Evolutionary conservation across 2,329 filamentous ascomycete species (phyloP), one percentile per base, ranked within the genome.

Genomic region (Fusarium chaquense): DNA sequence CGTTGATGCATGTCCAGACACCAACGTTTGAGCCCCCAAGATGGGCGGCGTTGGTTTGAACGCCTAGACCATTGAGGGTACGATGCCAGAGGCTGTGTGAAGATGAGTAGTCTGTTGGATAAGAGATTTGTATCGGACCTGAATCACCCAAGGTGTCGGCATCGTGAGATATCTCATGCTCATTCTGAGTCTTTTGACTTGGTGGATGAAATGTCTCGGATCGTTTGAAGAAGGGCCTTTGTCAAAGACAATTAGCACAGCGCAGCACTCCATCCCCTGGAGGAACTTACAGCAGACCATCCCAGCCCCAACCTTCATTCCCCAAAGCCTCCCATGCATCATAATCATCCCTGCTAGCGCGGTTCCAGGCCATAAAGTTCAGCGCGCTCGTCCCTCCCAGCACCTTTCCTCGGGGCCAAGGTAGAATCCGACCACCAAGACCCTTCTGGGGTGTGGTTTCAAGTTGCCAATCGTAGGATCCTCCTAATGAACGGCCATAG

Each of bases 321-420:
- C 88, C 88, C 12, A 90, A 76, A 32, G 80, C 76, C 47, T 83
- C 84, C 88, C 88, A 90, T 0, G 81, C 82, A 75, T 90, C 84
- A 46, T 86, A 85, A 45, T 88, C 85, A 36, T 80, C 79, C 36
- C 73, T 77, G 50, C 78, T 81, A 9, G 81, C 84, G 33, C 84
- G 81, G 55, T 82, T 82, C 80, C 82, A 83, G 49, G 87, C 84
- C 84, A 89, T 86, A 66, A 85, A 86, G 67, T 90, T 89, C 49
- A 90, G 81, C 0, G 85, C 85, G 18, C 83, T 86, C 9, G 89
- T 88, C 9, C 90, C 90, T 20, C 90, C 90, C 0, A 92, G 81
- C 1, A 87, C 84, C 60, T 78, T 83, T 9, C 83, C 83, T 16
- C 82, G 75, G 1, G 81, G 78, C 79, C 80, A 84, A 12, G 78